Base-by-base conservation (phyloP, 2,329 filamentous ascomycete genomes). In the Didymella segeticola region DNA sequence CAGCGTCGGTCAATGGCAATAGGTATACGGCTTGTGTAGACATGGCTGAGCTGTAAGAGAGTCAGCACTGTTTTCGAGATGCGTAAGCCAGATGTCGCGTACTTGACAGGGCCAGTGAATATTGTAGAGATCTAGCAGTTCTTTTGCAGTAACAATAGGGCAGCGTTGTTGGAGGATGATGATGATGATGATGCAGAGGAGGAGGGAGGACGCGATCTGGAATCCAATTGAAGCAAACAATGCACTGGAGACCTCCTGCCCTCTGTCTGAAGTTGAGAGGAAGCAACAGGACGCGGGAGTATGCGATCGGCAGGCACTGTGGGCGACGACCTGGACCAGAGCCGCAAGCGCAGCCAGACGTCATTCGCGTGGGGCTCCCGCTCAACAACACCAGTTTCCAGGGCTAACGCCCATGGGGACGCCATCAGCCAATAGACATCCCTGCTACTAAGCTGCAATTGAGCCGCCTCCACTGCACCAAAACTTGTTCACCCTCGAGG, bases 1-100 rank as follows among this genome's bases (percentile, higher is more conserved):
- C 95, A 77, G 93, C 85, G 77, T 99, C 93, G 73, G 91, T 95
- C 76, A 99, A 85, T 62, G 90, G 90, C 60, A 99, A 84, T 69
- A 96, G 80, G 79, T 97, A 96, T 61, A 97, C 87, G 76, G 66
- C 61, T 62, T 73, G 68, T 46, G 58, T 52, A 60, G 70, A 56
- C 70, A 72, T 74, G 59, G 41, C 43, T 42, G 45, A 14, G 20
- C 47, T 43, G 20, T n/a, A n/a, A 30, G 33, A 19, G 8, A 19
- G 33, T 51, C 25, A 43, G 33, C n/a, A 25, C n/a, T n/a, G 5
- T 2, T 11, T 11, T 30, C 14, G 19, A 26, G 3, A 14, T 10
- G 19, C 30, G 19, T n/a, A 25, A 25, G n/a, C 19, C 23, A 31
- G 19, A 20, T 7, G 25, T 4, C 10, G 17, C 39, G 9, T 39